phyloP scores from a whole-genome alignment of 495 filamentous ascomycete species.

The Bryoglossum gracile region DNA sequence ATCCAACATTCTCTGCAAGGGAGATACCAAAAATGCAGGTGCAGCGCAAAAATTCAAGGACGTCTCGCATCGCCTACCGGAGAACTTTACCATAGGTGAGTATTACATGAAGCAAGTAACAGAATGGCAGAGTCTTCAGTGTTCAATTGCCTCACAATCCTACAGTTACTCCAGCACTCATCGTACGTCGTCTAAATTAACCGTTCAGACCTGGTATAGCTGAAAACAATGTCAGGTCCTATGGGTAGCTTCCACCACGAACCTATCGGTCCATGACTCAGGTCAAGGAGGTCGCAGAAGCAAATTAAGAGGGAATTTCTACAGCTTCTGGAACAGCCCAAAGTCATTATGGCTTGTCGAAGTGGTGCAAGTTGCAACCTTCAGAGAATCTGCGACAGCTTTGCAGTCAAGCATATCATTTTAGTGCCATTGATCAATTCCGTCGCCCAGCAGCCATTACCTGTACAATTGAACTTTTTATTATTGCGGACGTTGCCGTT shows the following conservation, averaged over 20 bases:
- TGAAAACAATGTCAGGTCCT: no score
- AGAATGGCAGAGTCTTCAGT: neutral
- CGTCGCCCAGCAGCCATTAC: neutral
- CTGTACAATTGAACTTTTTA: neutral
- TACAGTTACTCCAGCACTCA: neutral
- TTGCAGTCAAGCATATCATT: neutral
- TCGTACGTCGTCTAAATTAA: neutral
- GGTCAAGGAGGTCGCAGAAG: no score
- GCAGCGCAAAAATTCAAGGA: neutral
- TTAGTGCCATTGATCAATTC: neutral
- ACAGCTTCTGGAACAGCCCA: no score
- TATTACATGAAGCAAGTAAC: no score
- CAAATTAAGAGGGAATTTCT: no score
- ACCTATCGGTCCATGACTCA: no score
- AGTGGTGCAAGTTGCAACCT: neutral
- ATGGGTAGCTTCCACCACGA: no score
- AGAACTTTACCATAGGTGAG: neutral
- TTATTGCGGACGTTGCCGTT: neutral
- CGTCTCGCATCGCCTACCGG: neutral
- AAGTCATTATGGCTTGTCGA: no score
- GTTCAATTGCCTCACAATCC: neutral
- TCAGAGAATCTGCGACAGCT: neutral
- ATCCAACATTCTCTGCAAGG: neutral
- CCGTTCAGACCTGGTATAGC: neutral
- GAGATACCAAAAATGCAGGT: neutral